Evolutionary conservation across 2,329 filamentous ascomycete species (phyloP), one percentile per base, ranked within the genome.

Genomic region (Alternaria viburni): DNA sequence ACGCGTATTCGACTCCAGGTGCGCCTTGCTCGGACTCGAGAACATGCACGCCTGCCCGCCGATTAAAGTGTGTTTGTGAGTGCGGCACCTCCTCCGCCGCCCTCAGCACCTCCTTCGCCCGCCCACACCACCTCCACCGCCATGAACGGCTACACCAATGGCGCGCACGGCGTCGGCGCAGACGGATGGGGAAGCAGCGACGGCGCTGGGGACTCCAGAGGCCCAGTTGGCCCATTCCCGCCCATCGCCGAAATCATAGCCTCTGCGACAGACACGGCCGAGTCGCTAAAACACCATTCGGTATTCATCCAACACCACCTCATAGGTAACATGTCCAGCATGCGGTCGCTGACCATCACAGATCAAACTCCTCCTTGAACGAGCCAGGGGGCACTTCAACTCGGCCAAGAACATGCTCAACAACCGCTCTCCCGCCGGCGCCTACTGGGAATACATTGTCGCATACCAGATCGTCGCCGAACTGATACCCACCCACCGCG

Each of bases 391-490:
- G 11, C 79, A 81, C 57, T 77, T 84, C 62, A 77, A 72, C 43
- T 77, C 77, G 49, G 90, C 92, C 41, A 86, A 89, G 56, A 83
- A 85, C 60, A 71, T 89, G 62, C 68, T 78, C 26, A 59, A 62
- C 50, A 69, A 60, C 32, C 76, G 78, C 41, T 32, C 86, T 87
- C 64, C 80, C 83, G 93, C 96, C 13, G 74, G 80, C 89, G 94
- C 94, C 4, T 90, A 97, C 59, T 88, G 91, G 68, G 92, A 97
- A 65, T 98, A 95, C 75, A 86, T 98, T 61, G 88, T 90, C 66
- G 92, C 94, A 11, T 93, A 87, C 63, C 89, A 93, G 61, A 91
- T 97, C 59, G 87, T 91, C 13, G 86, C 93, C 54, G 89, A 95
- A 59, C 83, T 90, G 45, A 90, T 98, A 25, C 91, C 92, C 3